Base-by-base conservation (phyloP, 75 land plant genomes). In the Cryptomeria japonica region DNA sequence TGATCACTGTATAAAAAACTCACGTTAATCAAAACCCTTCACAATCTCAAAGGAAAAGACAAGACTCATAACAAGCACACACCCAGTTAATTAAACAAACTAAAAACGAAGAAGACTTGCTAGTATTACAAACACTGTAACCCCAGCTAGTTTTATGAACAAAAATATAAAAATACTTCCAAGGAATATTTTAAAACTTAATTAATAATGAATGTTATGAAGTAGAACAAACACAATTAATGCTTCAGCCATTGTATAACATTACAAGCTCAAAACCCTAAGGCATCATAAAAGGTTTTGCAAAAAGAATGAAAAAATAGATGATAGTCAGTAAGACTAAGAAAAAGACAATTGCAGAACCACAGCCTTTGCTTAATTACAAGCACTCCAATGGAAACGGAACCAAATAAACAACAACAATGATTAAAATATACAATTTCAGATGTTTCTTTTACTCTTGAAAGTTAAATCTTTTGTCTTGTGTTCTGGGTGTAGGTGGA, bases 1-100 rank as follows among this genome's bases (percentile, higher is more conserved):
- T 95, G 97, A 39, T 95, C 96, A 87, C 97, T 96, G 90, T 85
- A 76, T 5, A 72, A 75, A 19, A 32, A 78, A 68, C 85, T n/a
- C 22, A 28, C 25, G 37, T 85, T 80, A 44, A 44, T 82, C 51
- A 82, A 42, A 82, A 38, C 49, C 47, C 22, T 78, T 36, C 37
- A 15, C 41, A 78, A 78, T 78, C 38, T 51, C 55, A 51, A 76
- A 32, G 16, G 31, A 76, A 12, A 76, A 34, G 37, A 22, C 22
- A 22, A 22, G 25, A 58, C 6, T 58, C 25, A 6, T 58, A 58
- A 58, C 5, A 58, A 58, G 22, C 64, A 58, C 25, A 6, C 25
- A 25, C n/a, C 70, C n/a, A 25, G 7, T 25, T 64, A 64, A 25
- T 64, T 64, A 25, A 7, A 22, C 70, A 64, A 64, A 64, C 8